phyloP scores from a whole-genome alignment of 2,329 filamentous ascomycete genomes.

The Calonectria leucothoes region DNA sequence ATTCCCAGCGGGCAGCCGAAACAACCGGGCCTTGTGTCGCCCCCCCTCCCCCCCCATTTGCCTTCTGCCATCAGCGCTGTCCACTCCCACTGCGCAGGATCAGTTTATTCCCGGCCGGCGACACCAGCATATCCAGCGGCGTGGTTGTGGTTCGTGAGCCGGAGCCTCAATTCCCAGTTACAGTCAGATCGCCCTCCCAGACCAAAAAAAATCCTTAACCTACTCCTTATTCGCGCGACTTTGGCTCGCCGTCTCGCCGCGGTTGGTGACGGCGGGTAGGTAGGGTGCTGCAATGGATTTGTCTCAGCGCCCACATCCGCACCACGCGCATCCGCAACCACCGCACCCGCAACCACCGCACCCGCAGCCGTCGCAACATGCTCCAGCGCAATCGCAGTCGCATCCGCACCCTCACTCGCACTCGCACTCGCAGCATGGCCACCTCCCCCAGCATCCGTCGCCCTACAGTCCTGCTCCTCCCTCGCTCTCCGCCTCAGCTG shows the following conservation, averaged over 20 bases:
- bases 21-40: slow-evolving; percentile 6
- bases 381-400: slow-evolving; percentile 16
- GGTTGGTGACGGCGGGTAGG: slow-evolving; percentile 22
- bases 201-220: not conserved
- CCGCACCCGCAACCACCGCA: slow-evolving; percentile 22
- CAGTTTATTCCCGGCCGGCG: slow-evolving; percentile 32
- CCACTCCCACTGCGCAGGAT: not conserved
- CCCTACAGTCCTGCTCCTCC: slow-evolving; percentile 34
- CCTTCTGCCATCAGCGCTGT: not conserved
- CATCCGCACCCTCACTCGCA: not conserved
- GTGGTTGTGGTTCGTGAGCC: slow-evolving; percentile 16
- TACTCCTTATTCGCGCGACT: not conserved
- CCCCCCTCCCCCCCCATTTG: not conserved
- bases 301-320: slow-evolving; percentile 33
- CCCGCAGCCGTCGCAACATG: slow-evolving; percentile 38
- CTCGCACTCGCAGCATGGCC: slow-evolving; percentile 18
- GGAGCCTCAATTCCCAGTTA: slow-evolving; percentile 20
- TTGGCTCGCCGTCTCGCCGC: slow-evolving; percentile 17
- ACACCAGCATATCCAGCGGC: slow-evolving; percentile 21
- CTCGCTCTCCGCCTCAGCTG: slow-evolving; percentile 29
- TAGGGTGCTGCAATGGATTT: slow-evolving; percentile 39
- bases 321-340: slow-evolving; percentile 37
- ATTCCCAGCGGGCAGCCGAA: slow-evolving; percentile 37
- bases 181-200: slow-evolving; percentile 2
- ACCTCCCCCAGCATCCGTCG: slow-evolving; percentile 32